These are phyloP conservation scores for Paracamarosporium sp. DNA, from an alignment of 2,329 filamentous ascomycete genomes.

Conservation along the genomic window DNA sequence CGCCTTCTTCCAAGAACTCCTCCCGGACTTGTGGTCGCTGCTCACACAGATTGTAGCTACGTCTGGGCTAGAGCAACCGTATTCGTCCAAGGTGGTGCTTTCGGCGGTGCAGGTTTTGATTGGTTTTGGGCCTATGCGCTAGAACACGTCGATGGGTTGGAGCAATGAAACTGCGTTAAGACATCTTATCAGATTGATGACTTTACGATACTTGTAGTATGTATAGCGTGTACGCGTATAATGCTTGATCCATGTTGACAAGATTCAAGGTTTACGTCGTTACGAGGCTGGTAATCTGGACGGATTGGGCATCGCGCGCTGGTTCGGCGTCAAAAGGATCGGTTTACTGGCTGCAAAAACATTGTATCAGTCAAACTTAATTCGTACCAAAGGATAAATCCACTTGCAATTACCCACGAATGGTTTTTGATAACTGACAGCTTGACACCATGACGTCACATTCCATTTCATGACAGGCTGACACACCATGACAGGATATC, in stretches of 20 bases:
- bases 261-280: background rate
- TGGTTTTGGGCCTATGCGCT: slow-evolving; percentile 5
- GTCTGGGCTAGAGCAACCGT: slow-evolving; percentile 9
- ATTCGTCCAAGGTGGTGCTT: slow-evolving; percentile 11
- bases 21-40: slow-evolving; percentile 10
- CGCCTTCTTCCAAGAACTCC: slow-evolving; percentile 10
- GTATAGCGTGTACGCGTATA: background rate
- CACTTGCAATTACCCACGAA: background rate
- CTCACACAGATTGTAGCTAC: slow-evolving; percentile 8
- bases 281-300: background rate
- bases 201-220: slow-evolving; percentile 1
- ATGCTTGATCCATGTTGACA: background rate
- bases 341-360: background rate
- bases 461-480: slow-evolving; percentile 4
- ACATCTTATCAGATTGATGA: background rate
- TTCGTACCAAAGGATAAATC: background rate
- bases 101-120: slow-evolving; percentile 10
- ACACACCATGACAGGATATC: slow-evolving; percentile 1
- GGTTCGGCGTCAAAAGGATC: background rate
- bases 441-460: slow-evolving; percentile 1
- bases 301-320: background rate
- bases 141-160: background rate
- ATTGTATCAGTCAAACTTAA: background rate
- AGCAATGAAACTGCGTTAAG: background rate
- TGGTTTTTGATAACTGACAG: background rate